A percentile compares a stretch with the other conserved stretches of the same genome.
These are phyloP conservation scores for Lentinula sp. DNA, from an alignment of 768 basidiomycete genomes.

Conservation along the genomic window DNA sequence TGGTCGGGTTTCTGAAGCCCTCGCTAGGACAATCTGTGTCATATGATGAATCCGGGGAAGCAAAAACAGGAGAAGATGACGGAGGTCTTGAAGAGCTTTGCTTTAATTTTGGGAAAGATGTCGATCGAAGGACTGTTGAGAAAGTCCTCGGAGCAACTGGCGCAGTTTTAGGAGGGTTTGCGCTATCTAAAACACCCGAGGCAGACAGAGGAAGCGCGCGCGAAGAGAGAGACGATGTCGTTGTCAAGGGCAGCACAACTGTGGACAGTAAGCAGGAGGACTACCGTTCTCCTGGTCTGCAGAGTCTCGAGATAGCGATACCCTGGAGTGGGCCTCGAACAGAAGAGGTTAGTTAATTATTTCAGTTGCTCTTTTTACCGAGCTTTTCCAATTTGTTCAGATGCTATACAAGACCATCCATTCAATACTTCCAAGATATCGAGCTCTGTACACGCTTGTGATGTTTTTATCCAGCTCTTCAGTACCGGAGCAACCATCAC, in stretches of 20 bases:
- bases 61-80: conserved; percentile 14
- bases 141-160: conserved; percentile 39
- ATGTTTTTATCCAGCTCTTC: conserved; percentile 14
- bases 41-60: neutral
- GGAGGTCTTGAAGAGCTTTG: conserved; percentile 18
- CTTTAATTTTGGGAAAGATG: conserved; percentile 29
- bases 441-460: conserved; percentile 23
- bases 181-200: conserved; percentile 2
- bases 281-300: neutral
- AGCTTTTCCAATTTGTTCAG: conserved; percentile 13
- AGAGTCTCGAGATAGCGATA: conserved; percentile 1
- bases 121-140: conserved; percentile 39
- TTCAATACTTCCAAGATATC: conserved; percentile 31
- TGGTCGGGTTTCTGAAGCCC: conserved; percentile 19
- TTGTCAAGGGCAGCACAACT: neutral
- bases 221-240: neutral
- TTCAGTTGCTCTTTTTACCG: neutral
- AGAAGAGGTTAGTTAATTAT: conserved; percentile 4
- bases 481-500: neutral
- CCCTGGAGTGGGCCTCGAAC: conserved; percentile 5
- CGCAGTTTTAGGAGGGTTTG: conserved; percentile 23
- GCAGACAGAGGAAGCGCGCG: neutral
- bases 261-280: neutral
- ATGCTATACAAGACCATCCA: conserved; percentile 34
- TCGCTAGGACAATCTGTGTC: neutral